Conservation (phyloP, 441 rosid species). For the Populus hybrid region DNA sequence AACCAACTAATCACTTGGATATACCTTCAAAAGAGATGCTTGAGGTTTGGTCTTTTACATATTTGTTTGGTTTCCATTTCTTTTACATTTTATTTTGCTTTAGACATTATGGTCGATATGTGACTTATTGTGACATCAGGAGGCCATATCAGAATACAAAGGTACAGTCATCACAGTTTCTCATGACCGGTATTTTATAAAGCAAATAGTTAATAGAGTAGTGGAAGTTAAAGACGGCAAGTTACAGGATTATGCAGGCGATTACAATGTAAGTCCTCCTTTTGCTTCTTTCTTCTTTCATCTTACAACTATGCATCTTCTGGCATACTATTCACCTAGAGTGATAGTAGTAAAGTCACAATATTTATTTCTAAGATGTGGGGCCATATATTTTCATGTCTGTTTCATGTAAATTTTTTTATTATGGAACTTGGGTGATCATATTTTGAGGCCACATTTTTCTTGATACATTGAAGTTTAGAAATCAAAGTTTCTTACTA, state of each 20-base stretch:
- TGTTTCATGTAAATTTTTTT: background rate
- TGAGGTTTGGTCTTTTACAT: constrained; percentile 50
- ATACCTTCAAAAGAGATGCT: constrained; percentile 99
- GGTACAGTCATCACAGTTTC: constrained; percentile 90
- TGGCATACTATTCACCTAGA: background rate
- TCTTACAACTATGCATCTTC: background rate
- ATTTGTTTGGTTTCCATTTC: background rate
- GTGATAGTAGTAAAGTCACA: background rate
- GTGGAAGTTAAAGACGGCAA: constrained; percentile 66
- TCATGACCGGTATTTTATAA: constrained; percentile 86
- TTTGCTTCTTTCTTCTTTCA: background rate
- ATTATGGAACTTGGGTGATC: background rate
- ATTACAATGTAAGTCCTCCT: constrained; percentile 58
- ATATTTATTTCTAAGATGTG: too few relatives aligned
- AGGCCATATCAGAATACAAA: constrained; percentile 78
- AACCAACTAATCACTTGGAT: constrained; percentile 95
- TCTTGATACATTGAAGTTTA: background rate
- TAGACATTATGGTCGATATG: background rate
- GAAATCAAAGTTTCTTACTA: background rate
- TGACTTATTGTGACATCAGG: constrained; percentile 42
- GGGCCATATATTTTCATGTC: too few relatives aligned
- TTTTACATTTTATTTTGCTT: background rate
- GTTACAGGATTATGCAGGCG: constrained; percentile 80
- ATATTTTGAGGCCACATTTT: background rate
- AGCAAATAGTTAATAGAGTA: constrained; percentile 94